A percentile compares a stretch with the other conserved stretches of the same genome.
phyloP scores from a whole-genome alignment of 352 stramenopile species.

The Globisporangium sylvaticum region DNA sequence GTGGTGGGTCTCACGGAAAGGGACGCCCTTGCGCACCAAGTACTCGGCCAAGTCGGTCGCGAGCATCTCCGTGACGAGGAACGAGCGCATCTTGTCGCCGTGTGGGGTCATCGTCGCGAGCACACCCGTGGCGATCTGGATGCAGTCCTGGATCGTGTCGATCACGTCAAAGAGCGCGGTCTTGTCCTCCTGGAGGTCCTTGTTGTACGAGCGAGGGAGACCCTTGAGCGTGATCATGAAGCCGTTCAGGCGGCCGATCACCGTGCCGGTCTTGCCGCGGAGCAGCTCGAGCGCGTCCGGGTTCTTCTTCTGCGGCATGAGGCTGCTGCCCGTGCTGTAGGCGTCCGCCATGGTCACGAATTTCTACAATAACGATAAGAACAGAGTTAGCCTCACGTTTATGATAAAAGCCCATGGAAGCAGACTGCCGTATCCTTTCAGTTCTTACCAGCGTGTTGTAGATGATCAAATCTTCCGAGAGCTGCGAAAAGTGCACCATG shows the following conservation, averaged over 20 bases:
- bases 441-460: constrained; percentile 85
- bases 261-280: constrained; percentile 94
- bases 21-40: constrained; percentile 97
- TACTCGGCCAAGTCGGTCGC: constrained; percentile 99
- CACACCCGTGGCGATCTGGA: constrained; percentile 96
- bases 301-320: constrained; percentile 99
- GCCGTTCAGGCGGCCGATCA: constrained; percentile 92
- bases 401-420: background rate
- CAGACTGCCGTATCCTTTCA: background rate
- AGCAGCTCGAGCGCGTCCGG: constrained; percentile 98
- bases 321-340: constrained; percentile 96
- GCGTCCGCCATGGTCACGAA: constrained; percentile 96
- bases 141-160: constrained; percentile 95
- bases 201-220: constrained; percentile 98
- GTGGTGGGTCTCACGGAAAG: constrained; percentile 99
- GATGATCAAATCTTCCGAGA: constrained; percentile 99
- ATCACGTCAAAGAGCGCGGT: constrained; percentile 96
- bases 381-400: background rate
- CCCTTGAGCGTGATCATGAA: constrained; percentile 97
- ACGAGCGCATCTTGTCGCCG: constrained; percentile 91
- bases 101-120: constrained; percentile 95
- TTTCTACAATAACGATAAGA: constrained; percentile 30
- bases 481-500: constrained; percentile 96
- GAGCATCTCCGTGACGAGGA: constrained; percentile 98
- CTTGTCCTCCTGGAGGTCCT: constrained; percentile 99